Conservation (phyloP, 352 stramenopile genomes). For the Phytophthora colocasiae region DNA sequence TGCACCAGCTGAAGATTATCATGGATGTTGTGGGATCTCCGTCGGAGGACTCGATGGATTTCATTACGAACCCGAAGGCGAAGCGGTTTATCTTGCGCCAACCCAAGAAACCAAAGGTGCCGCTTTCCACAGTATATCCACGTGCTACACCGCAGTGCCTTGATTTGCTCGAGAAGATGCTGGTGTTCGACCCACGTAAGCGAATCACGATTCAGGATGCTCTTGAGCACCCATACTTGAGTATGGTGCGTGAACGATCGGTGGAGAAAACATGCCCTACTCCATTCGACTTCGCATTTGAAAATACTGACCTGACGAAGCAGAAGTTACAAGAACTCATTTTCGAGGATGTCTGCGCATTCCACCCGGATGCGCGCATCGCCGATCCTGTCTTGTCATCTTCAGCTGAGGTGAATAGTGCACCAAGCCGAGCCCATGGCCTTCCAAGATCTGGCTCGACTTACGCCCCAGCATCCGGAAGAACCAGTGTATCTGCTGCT, state of each 20-base stretch:
- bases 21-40: slow-evolving; percentile 90
- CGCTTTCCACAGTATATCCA: slow-evolving; percentile 87
- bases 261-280: slow-evolving; percentile 81
- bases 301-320: slow-evolving; percentile 91
- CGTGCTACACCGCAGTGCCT: slow-evolving; percentile 82
- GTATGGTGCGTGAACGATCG: slow-evolving; percentile 71
- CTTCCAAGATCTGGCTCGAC: slow-evolving; percentile 25
- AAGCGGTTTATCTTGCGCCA: slow-evolving; percentile 90
- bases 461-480: slow-evolving; percentile 21
- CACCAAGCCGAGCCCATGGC: slow-evolving; percentile 20
- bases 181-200: slow-evolving; percentile 93
- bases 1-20: slow-evolving; percentile 91
- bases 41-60: slow-evolving; percentile 81
- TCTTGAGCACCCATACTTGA: slow-evolving; percentile 83
- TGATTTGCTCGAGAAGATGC: slow-evolving; percentile 94
- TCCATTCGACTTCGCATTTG: slow-evolving; percentile 88
- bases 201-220: slow-evolving; percentile 84
- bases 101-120: slow-evolving; percentile 87
- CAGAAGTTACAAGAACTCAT: slow-evolving; percentile 92
- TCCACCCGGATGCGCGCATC: slow-evolving; percentile 85
- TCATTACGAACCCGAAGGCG: slow-evolving; percentile 91
- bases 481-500: slow-evolving; percentile 14
- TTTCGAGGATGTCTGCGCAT: slow-evolving; percentile 91
- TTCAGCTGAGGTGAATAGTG: slow-evolving; percentile 17
- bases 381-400: slow-evolving; percentile 38